These are phyloP conservation scores for Pythium catenulatum DNA, from an alignment of 352 stramenopile species.

Conservation along the genomic window DNA sequence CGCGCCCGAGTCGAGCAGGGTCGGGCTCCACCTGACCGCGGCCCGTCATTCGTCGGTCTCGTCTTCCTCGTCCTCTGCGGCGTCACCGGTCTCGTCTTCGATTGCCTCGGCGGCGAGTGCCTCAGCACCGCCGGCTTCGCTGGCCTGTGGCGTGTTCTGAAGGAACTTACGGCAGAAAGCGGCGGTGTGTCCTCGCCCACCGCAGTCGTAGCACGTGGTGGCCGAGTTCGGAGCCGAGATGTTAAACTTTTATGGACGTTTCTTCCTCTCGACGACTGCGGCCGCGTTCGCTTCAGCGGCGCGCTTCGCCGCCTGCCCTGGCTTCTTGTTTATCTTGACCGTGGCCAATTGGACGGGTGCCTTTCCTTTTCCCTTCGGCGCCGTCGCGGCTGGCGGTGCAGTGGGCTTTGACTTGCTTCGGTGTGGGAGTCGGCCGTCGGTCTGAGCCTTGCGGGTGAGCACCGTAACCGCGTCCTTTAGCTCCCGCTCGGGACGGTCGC, in stretches of 20 bases:
- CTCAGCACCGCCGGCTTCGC: too few species aligned
- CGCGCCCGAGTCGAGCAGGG: conserved; percentile 9
- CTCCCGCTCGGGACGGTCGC: not conserved
- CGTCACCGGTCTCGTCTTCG: too few species aligned
- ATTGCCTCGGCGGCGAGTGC: too few species aligned
- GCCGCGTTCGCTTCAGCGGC: too few species aligned
- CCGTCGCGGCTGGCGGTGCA: too few species aligned
- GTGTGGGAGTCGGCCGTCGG: not conserved
- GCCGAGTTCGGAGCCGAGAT: not conserved
- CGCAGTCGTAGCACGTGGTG: not conserved
- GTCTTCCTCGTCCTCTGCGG: not conserved
- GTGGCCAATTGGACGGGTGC: too few species aligned
- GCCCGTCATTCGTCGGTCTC: not conserved
- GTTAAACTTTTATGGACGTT: too few species aligned
- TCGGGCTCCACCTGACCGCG: not conserved
- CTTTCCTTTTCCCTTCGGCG: not conserved
- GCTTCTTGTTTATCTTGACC: too few species aligned
- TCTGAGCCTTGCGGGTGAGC: not conserved
- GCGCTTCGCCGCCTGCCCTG: too few species aligned
- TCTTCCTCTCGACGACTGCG: too few species aligned
- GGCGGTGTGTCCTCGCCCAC: not conserved
- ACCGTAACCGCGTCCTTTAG: not conserved
- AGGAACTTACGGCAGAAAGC: not conserved
- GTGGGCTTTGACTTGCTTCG: too few species aligned
- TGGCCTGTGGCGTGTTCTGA: too few species aligned